Percentiles rank a stretch among this genome's conserved stretches.
phyloP scores from a whole-genome alignment of 768 basidiomycete species.

The Russula dissimulans region DNA sequence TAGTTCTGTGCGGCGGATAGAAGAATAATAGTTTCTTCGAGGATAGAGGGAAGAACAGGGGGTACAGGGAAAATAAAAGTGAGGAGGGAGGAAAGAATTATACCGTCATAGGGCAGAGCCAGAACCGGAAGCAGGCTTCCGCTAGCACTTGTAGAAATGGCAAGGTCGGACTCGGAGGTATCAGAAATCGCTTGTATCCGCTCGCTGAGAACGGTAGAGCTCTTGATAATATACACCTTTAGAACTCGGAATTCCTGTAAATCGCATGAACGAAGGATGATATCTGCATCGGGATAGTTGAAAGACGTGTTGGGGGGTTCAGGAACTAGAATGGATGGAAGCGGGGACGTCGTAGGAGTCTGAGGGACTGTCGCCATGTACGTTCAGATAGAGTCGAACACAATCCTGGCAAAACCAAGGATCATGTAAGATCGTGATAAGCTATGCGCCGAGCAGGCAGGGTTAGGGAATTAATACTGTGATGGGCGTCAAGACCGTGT shows the following conservation, averaged over 20 bases:
- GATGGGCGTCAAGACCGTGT: no score
- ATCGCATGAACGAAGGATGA: slow-evolving; percentile 36
- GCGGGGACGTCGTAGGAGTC: not conserved
- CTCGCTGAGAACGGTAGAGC: slow-evolving; percentile 31
- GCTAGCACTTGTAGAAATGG: no score
- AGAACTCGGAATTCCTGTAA: slow-evolving; percentile 36
- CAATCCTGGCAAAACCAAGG: no score
- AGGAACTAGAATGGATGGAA: not conserved
- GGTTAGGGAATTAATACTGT: no score
- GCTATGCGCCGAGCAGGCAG: no score
- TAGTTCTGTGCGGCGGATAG: slow-evolving; percentile 2
- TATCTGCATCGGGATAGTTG: slow-evolving; percentile 31
- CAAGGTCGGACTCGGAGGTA: not conserved
- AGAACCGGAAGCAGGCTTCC: not conserved
- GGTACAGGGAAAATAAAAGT: slow-evolving; percentile 3
- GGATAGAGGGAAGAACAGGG: not conserved
- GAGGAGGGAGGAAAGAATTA: not conserved
- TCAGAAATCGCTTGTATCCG: not conserved
- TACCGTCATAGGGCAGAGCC: not conserved
- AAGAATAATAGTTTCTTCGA: not conserved
- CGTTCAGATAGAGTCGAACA: no score
- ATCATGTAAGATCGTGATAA: no score
- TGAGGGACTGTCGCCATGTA: not conserved
- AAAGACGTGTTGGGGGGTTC: not conserved
- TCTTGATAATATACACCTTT: slow-evolving; percentile 33